A percentile compares a stretch with the other conserved stretches of the same genome.
phyloP scores from a whole-genome alignment of 2,329 filamentous ascomycete species.

The Colletotrichum camelliae region DNA sequence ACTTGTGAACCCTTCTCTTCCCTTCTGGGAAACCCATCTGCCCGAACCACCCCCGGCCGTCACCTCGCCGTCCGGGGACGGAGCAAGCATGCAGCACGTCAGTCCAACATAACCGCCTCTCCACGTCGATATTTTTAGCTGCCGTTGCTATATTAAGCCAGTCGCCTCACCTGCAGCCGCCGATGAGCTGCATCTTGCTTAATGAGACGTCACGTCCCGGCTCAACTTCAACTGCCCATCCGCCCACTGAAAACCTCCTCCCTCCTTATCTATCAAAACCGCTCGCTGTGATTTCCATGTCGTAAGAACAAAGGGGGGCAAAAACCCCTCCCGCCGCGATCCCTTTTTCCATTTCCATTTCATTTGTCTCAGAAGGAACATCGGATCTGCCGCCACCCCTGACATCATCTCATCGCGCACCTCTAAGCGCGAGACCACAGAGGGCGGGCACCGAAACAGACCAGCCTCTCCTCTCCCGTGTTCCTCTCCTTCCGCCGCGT shows the following conservation, averaged over 20 bases:
- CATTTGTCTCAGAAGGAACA: neutral
- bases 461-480: neutral
- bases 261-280: constrained; percentile 9
- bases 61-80: neutral
- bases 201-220: constrained; percentile 34
- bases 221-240: neutral
- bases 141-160: constrained; percentile 40
- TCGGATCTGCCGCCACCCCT: neutral
- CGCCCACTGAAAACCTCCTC: neutral
- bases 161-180: constrained; percentile 41
- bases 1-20: neutral
- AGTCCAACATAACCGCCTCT: constrained; percentile 1
- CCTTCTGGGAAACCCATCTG: neutral
- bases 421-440: constrained; percentile 1
- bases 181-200: constrained; percentile 36
- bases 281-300: neutral
- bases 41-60: neutral
- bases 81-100: neutral
- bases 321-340: neutral
- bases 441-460: neutral
- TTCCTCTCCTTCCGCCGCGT: neutral
- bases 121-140: constrained; percentile 36
- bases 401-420: neutral
- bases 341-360: neutral
- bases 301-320: neutral